A percentile compares a stretch with the other conserved stretches of the same genome.
phyloP scores from a whole-genome alignment of 139 green algal species.

The Penium margaritaceum region DNA sequence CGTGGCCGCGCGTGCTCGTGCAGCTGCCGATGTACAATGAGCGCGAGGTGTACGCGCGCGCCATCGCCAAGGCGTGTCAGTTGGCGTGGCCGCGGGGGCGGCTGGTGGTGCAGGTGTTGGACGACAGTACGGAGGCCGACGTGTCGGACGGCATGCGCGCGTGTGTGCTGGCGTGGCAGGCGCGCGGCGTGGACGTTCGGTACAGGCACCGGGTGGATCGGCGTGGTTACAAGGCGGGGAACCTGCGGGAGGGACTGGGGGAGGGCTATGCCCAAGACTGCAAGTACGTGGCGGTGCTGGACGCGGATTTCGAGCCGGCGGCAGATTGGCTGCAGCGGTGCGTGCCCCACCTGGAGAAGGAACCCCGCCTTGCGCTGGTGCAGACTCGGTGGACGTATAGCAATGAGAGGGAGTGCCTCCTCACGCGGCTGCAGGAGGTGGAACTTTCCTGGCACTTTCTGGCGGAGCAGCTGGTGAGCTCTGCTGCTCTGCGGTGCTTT shows the following conservation, averaged over 20 bases:
- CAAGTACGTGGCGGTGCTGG: conserved; percentile 39
- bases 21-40: conserved; percentile 41
- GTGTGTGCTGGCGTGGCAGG: conserved; percentile 15
- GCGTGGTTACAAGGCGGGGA: conserved; percentile 35
- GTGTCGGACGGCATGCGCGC: conserved; percentile 8
- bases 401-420: conserved; percentile 21
- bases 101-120: conserved; percentile 36
- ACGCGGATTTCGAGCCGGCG: conserved; percentile 41
- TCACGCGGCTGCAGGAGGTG: conserved; percentile 36
- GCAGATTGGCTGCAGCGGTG: conserved; percentile 30
- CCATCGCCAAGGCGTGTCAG: conserved; percentile 15
- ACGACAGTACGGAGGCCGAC: conserved; percentile 32
- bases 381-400: conserved; percentile 34
- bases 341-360: conserved; percentile 26
- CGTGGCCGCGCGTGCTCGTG: conserved; percentile 16
- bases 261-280: conserved; percentile 13
- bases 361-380: conserved; percentile 27
- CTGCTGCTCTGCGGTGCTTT: conserved; percentile 17
- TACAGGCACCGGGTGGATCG: conserved; percentile 24
- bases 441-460: conserved; percentile 35
- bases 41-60: conserved; percentile 24
- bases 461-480: conserved; percentile 33
- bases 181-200: conserved; percentile 12
- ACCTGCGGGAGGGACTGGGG: conserved; percentile 20
- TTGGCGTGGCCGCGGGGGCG: conserved; percentile 27